Evolutionary conservation across 2,329 filamentous ascomycete species (phyloP).

Genomic region (Fusarium virguliforme): DNA sequence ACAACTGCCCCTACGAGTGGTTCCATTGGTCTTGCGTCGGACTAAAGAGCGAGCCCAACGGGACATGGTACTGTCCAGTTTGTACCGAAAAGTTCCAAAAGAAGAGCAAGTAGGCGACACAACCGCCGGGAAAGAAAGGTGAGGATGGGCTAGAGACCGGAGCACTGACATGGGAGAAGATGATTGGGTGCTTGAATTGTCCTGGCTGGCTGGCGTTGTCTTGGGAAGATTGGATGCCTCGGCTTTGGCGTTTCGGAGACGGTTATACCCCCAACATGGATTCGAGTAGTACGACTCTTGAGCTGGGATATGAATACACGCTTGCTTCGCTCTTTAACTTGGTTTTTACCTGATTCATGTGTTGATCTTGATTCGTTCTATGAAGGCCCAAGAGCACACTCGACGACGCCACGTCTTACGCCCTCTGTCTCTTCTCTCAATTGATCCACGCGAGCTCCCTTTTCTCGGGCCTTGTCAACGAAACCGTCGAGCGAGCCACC

Average conservation of each 20-base stretch:
- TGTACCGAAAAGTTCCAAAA: constrained; percentile 71
- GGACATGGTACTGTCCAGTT: constrained; percentile 77
- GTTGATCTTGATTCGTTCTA: constrained; percentile 24
- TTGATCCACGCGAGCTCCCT: constrained; percentile 65
- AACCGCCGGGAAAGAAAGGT: neutral
- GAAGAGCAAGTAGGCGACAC: constrained; percentile 51
- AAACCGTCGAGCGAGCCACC: constrained; percentile 87
- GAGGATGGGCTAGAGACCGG: neutral
- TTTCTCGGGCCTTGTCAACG: constrained; percentile 65
- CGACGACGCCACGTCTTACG: constrained; percentile 74
- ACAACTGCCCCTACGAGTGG: constrained; percentile 86
- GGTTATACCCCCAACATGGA: constrained; percentile 41
- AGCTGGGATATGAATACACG: constrained; percentile 16
- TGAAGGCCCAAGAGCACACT: constrained; percentile 59
- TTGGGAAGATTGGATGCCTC: neutral
- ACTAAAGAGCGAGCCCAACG: constrained; percentile 77
- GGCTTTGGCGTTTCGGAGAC: constrained; percentile 36
- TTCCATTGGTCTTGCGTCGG: constrained; percentile 87
- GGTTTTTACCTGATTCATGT: neutral
- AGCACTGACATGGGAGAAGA: neutral
- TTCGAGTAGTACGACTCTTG: constrained; percentile 20
- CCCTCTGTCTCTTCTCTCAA: constrained; percentile 74
- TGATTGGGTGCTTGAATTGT: constrained; percentile 16
- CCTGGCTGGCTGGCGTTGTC: constrained; percentile 11
- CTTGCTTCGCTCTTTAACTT: constrained; percentile 5